Evolutionary conservation across 768 basidiomycete species (phyloP), one percentile per base, ranked within the genome.

Genomic region (Tubosaeta brunneosetosa): DNA sequence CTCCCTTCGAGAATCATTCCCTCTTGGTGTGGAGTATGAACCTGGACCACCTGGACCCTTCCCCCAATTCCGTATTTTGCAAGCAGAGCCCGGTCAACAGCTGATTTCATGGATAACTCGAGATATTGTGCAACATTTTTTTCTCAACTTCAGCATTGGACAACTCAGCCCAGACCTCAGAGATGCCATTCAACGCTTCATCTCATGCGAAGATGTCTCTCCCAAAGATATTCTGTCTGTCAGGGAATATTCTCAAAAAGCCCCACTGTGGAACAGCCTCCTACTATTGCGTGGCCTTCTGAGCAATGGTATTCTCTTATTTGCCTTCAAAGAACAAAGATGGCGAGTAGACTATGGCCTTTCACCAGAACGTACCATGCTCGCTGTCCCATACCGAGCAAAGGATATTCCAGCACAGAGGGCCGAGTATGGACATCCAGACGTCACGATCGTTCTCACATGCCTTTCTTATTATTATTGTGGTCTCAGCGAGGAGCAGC

Each of bases 261-360:
- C 45, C 1, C 11, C 29, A 10, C 4, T 58, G 16, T 66, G 63
- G 58, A 13, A 31, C 4, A 52, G 49, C 16, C 42, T 71, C 4
- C 49, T 71, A 10, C 51, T 70, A 8, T 45, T 72, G 16, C 70
- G 71, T 22, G 70, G 70, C 4, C 57, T 71, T 25, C 34, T 71
- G 2, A 59, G 57, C 13, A 57, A 37, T 19, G 66, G 61, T 2
- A 54, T 65, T 14, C 55, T 67, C 1, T 17, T 59, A 7, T 56
- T 52, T 42, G 49, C 43, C 32, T 44, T 67, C 9, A 55, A 34
- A 25, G 63, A 67, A 34, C 49, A 56, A 12, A 46, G 66, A 16
- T 67, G 61, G 61, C 38, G 66, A 1, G 66, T 67, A 11, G 59
- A 67, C 49, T 67, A 67, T 46, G 66, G 52, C n/a, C 47, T 49